Evolutionary conservation across 2,329 filamentous ascomycete species (phyloP), one percentile per base, ranked within the genome.

Genomic region (Pyrenochaeta sp.): DNA sequence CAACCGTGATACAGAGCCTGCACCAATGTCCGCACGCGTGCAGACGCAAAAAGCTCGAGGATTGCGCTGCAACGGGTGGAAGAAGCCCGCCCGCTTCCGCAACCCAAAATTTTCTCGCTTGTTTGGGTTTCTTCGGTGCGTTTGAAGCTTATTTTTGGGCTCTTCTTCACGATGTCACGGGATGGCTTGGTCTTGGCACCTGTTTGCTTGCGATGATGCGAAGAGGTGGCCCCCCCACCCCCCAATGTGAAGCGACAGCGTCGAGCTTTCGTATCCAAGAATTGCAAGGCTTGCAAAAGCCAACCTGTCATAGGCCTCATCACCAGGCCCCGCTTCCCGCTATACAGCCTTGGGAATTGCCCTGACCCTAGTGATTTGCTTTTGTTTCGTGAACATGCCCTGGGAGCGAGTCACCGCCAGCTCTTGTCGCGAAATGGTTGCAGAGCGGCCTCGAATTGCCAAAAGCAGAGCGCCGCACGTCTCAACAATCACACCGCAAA

Each of bases 121-220:
- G 59, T 57, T 59, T 49, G 47, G 52, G 52, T 58, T 56, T n/a
- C n/a, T n/a, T n/a, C n/a, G n/a, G 62, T 51, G 40, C 27, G 46
- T 37, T n/a, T 21, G 58, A 59, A 55, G 58, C 60, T 66, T 63
- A 63, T 66, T 67, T 63, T 63, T 60, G 63, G 55, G n/a, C n/a
- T n/a, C n/a, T n/a, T 54, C 5, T 20, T 55, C 35, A 45, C 49
- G 41, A 55, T 51, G 41, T 49, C 42, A 36, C 53, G 43, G 36
- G 44, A 41, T 50, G n/a, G 32, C 21, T 23, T 39, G n/a, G 35
- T n/a, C 33, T 20, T 36, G 31, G 41, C n/a, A 37, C 7, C 21
- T 29, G 29, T n/a, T n/a, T 40, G 30, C 30, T 21, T 51, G 48
- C 49, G 36, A 20, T 58, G 52, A 53, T 56, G 56, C 40, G 54